phyloP scores from a whole-genome alignment of 225 moss, liverwort and hornwort genomes.

The Sphagnum contortum region DNA sequence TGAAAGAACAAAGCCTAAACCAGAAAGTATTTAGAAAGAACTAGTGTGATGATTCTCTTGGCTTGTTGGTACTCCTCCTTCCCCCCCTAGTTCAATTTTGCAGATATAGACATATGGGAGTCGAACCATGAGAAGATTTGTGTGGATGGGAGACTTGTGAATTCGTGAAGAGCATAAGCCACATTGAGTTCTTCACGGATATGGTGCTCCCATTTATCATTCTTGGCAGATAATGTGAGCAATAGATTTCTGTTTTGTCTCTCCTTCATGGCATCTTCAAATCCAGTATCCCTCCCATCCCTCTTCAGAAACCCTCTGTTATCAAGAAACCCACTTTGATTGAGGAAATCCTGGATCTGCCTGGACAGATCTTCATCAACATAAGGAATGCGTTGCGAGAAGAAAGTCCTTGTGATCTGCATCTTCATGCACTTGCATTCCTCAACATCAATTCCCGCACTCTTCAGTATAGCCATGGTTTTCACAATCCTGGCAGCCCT shows the following conservation, averaged over 20 bases:
- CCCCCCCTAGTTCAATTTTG: no score
- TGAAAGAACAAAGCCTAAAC: no score
- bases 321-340: conserved; percentile 38
- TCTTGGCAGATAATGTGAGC: conserved; percentile 19
- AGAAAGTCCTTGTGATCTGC: conserved; percentile 46
- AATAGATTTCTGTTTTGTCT: conserved; percentile 35
- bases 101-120: conserved; percentile 18
- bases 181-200: conserved; percentile 80
- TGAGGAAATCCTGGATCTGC: conserved; percentile 36
- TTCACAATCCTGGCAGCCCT: conserved; percentile 31
- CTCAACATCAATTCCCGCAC: conserved; percentile 44
- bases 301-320: conserved; percentile 37
- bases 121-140: conserved; percentile 76
- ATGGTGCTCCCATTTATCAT: conserved; percentile 45
- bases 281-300: conserved; percentile 44
- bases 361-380: conserved; percentile 39
- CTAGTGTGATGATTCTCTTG: no score
- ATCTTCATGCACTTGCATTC: conserved; percentile 55
- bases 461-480: conserved; percentile 28
- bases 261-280: conserved; percentile 37
- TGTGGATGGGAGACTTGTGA: conserved; percentile 58
- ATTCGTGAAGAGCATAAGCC: conserved; percentile 72
- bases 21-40: no score
- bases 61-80: no score
- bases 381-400: conserved; percentile 64